phyloP scores from a whole-genome alignment of 495 filamentous ascomycete species.

The Collariella sp. region DNA sequence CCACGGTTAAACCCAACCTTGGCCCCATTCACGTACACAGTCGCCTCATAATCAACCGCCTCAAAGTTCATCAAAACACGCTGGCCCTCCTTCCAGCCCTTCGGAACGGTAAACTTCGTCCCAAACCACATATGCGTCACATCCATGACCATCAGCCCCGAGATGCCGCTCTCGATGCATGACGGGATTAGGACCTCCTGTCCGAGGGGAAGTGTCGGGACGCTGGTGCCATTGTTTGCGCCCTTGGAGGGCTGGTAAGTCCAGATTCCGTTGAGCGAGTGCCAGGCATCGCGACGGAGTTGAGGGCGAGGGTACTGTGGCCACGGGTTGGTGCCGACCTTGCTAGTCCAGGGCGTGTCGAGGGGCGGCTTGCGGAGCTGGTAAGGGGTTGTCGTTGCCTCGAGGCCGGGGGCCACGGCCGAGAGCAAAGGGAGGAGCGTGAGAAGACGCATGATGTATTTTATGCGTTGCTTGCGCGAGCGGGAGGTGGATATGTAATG shows the following conservation, averaged over 20 bases:
- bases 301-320: conserved; percentile 59
- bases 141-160: conserved; percentile 44
- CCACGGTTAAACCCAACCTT: conserved; percentile 48
- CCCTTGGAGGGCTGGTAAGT: conserved; percentile 44
- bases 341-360: conserved; percentile 53
- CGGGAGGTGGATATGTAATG: too few relatives aligned
- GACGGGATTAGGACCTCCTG: conserved; percentile 54
- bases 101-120: conserved; percentile 48
- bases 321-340: conserved; percentile 56
- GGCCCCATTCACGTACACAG: conserved; percentile 53
- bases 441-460: not conserved
- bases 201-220: conserved; percentile 35
- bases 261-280: conserved; percentile 60
- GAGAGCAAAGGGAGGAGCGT: not conserved
- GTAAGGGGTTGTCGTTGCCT: conserved; percentile 17
- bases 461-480: too few relatives aligned
- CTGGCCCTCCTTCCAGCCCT: conserved; percentile 32
- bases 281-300: conserved; percentile 49
- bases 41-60: conserved; percentile 60
- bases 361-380: conserved; percentile 36
- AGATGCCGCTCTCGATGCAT: conserved; percentile 48
- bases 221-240: conserved; percentile 32
- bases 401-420: not conserved
- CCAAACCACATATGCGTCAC: conserved; percentile 51
- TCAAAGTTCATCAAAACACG: conserved; percentile 56